These are phyloP conservation scores for Diophrys sp. DNA, from an alignment of 73 alveolate genomes.

Conservation along the genomic window DNA sequence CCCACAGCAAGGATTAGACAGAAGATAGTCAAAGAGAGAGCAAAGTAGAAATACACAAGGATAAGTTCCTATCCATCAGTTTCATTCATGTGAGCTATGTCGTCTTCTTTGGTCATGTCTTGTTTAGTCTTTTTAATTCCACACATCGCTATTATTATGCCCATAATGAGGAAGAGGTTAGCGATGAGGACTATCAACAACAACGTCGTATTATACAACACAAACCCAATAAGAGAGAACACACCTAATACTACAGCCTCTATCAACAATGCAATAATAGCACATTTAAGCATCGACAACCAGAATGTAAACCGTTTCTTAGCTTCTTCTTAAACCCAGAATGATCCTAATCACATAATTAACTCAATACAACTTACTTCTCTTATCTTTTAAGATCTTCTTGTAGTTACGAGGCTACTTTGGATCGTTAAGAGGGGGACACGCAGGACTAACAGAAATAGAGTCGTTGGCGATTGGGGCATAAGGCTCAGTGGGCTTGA, in stretches of 20 bases:
- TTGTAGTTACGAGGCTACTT: background rate
- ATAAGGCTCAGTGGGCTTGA: background rate
- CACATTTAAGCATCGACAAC: background rate
- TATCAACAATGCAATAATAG: background rate
- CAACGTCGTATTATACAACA: background rate
- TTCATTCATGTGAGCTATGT: background rate
- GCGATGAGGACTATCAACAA: background rate
- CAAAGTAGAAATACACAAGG: constrained; percentile 6
- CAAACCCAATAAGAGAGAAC: background rate
- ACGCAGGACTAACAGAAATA: background rate
- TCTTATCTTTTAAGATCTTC: background rate
- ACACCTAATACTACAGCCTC: background rate
- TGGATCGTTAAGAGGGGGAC: too few species aligned
- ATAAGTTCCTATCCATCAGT: constrained; percentile 12
- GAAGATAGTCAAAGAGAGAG: background rate
- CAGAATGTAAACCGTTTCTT: background rate
- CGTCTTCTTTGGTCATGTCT: background rate
- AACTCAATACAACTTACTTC: background rate
- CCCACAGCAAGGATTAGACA: background rate
- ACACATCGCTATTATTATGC: background rate
- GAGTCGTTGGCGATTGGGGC: background rate
- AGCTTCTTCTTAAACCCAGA: background rate
- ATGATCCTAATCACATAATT: background rate
- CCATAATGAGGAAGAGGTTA: background rate
- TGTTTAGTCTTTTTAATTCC: background rate